A percentile compares a stretch with the other conserved stretches of the same genome.
These are phyloP conservation scores for Melampsora americana DNA, from an alignment of 1,284 basidiomycete species.

Conservation along the genomic window DNA sequence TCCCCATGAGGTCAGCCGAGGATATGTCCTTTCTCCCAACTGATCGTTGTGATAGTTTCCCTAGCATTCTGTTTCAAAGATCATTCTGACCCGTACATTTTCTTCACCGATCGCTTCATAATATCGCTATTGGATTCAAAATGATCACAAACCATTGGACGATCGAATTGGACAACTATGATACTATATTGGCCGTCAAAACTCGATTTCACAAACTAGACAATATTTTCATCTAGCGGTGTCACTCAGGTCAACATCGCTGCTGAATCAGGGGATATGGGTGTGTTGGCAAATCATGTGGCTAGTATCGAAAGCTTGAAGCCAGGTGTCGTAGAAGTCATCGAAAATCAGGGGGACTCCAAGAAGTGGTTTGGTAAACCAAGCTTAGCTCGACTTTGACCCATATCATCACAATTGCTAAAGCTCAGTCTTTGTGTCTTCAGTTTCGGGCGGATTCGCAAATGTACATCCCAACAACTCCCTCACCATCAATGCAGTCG, in stretches of 20 bases:
- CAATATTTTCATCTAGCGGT: conserved; percentile 78
- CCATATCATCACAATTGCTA: background rate
- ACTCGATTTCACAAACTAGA: conserved; percentile 57
- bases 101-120: too few species aligned
- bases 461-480: conserved; percentile 97
- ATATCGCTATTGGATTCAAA: too few species aligned
- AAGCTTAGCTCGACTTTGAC: background rate
- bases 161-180: too few species aligned
- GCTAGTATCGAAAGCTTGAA: conserved; percentile 87
- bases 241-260: conserved; percentile 91
- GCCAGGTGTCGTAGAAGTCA: conserved; percentile 86
- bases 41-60: background rate
- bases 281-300: conserved; percentile 94
- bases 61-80: background rate
- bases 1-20: conserved; percentile 76
- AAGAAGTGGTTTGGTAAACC: conserved; percentile 94
- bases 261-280: conserved; percentile 94
- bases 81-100: background rate
- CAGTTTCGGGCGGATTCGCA: conserved; percentile 95
- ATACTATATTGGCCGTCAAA: too few species aligned
- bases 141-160: too few species aligned
- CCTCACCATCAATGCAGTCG: conserved; percentile 93
- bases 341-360: conserved; percentile 69
- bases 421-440: background rate
- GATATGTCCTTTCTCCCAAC: background rate